Evolutionary conservation across 495 filamentous ascomycete species (phyloP).

Genomic region (Penicillium lagena): DNA sequence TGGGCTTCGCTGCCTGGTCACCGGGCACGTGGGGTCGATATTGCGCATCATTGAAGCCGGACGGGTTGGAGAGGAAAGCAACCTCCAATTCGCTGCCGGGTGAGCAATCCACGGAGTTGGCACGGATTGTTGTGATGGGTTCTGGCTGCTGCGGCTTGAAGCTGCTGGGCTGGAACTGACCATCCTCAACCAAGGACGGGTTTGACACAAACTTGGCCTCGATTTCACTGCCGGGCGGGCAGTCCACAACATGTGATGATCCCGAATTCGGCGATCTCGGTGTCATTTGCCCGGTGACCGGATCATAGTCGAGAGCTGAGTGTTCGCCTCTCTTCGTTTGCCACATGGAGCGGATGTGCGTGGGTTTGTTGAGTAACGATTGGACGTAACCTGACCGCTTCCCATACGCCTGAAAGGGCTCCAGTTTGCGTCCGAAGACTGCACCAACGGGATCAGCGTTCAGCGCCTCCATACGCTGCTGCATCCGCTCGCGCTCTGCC

Average conservation of each 20-base stretch:
- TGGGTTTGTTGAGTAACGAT: constrained; percentile 8
- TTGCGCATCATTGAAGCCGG: background rate
- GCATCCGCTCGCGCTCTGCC: constrained; percentile 8
- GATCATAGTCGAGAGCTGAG: constrained; percentile 24
- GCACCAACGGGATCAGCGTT: constrained; percentile 35
- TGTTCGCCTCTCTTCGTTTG: background rate
- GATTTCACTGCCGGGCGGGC: constrained; percentile 6
- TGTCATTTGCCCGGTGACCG: constrained; percentile 36
- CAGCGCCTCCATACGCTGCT: constrained; percentile 23
- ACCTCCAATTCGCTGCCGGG: constrained; percentile 6
- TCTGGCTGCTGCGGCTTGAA: background rate
- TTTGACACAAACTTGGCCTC: constrained; percentile 6
- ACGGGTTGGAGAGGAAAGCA: background rate
- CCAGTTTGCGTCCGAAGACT: constrained; percentile 34
- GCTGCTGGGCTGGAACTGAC: constrained; percentile 3
- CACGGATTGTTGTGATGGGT: background rate
- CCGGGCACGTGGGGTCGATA: background rate
- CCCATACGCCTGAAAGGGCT: constrained; percentile 8
- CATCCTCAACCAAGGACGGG: constrained; percentile 1
- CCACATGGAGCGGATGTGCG: background rate
- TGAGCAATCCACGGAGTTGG: constrained; percentile 2
- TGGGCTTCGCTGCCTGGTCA: background rate
- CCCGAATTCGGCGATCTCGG: constrained; percentile 8
- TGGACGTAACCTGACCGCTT: constrained; percentile 7
- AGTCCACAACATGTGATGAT: constrained; percentile 1